Base-by-base conservation (phyloP, 2,329 filamentous ascomycete genomes). In the Botrytis hyacinthi region DNA sequence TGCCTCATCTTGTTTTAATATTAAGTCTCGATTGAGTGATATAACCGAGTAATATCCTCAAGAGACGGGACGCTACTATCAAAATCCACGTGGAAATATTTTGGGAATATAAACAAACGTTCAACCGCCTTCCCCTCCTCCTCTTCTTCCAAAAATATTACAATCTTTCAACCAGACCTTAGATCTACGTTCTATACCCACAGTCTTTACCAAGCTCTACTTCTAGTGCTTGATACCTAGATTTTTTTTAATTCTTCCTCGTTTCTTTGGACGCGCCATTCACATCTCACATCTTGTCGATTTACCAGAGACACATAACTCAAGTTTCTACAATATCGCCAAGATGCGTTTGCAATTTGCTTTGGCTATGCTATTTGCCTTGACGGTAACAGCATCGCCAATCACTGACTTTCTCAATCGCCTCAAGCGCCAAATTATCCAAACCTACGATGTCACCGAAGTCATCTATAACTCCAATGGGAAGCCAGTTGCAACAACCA, bases 281-380 rank as follows among this genome's bases (percentile, higher is more conserved):
- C 66, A 32, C 35, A 69, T 32, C 66, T 69, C 48, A 26, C 48
- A 44, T 57, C 66, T 44, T 69, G 3, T n/a, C n/a, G 66, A 69
- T 69, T 7, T 69, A 32, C 35, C 66, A 69, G 16, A 61, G 20
- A 62, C 29, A 37, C 18, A 61, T 57, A 70, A 46, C 54, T 42
- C 37, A 44, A 61, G 26, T 20, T 46, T 42, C 29, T 18, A 32
- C 2, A 70, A 7, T 22, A 70, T 48, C 40, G 14, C 29, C 71
- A 69, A 73, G 26, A 73, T 73, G 71, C 71, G 54, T 44, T 42
- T 73, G 51, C 63, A 69, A 69, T n/a, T 73, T 69, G 51, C 59
- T 22, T 37, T 73, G 22, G 29, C 63, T 26, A 48, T 61, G 42
- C 51, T 73, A 18, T 69, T 73, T 32, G 63, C 71, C 63, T 61